Evolutionary conservation across 306 rosid genomes (phyloP).

Genomic region (Acacia crassicarpa): DNA sequence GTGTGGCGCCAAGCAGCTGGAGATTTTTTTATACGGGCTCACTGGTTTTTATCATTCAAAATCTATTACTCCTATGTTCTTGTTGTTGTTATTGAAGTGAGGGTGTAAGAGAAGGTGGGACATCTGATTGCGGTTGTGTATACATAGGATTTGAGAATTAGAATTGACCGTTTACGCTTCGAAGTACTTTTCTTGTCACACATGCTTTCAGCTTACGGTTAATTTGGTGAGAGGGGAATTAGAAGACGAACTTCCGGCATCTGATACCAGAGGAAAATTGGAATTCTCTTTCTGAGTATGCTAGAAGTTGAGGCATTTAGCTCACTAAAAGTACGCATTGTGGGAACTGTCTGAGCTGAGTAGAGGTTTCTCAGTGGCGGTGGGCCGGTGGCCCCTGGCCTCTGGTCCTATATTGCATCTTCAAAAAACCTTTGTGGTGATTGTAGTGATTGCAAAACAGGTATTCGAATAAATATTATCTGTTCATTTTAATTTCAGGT

Average conservation of each 20-base stretch:
- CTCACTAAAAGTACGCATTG: not conserved
- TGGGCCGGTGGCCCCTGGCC: slow-evolving; percentile 36
- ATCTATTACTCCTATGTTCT: not conserved
- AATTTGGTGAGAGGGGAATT: slow-evolving; percentile 5
- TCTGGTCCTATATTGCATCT: slow-evolving; percentile 21
- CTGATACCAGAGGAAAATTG: not conserved
- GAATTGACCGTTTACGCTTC: slow-evolving; percentile 19
- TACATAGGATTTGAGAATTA: slow-evolving; percentile 15
- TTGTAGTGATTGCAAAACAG: not conserved
- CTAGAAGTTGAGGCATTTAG: slow-evolving; percentile 35
- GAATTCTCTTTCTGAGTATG: slow-evolving; percentile 23
- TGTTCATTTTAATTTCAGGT: slow-evolving; percentile 20
- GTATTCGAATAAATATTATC: not conserved
- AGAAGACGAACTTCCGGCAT: slow-evolving; percentile 24
- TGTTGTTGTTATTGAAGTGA: slow-evolving; percentile 15
- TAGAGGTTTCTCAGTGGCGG: slow-evolving; percentile 9
- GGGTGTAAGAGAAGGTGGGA: slow-evolving; percentile 23
- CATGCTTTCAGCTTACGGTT: slow-evolving; percentile 37
- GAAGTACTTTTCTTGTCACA: slow-evolving; percentile 28
- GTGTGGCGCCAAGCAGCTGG: slow-evolving; percentile 45
- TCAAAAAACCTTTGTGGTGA: slow-evolving; percentile 6
- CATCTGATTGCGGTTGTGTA: slow-evolving; percentile 36
- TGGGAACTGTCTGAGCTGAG: slow-evolving; percentile 12
- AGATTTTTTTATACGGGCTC: slow-evolving; percentile 18
- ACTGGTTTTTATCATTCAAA: slow-evolving; percentile 22